These are phyloP conservation scores for Magnolia sinica DNA, from an alignment of 164 flowering plant genomes.

Conservation along the genomic window DNA sequence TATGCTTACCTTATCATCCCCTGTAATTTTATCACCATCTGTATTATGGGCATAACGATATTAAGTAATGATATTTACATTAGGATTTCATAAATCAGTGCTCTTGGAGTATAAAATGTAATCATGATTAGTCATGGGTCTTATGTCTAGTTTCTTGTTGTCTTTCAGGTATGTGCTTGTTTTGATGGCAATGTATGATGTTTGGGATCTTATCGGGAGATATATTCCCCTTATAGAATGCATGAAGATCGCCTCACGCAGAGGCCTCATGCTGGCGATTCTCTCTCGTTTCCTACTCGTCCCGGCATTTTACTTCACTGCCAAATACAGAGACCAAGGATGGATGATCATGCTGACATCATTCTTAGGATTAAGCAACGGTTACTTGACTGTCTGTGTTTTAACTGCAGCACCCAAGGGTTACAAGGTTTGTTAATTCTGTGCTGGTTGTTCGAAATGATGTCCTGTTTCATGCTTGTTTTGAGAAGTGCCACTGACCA, in stretches of 20 bases:
- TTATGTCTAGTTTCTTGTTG: neutral
- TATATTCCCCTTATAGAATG: slow-evolving; percentile 51
- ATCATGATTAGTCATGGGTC: neutral
- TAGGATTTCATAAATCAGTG: neutral
- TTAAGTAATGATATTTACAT: neutral
- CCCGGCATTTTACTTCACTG: slow-evolving; percentile 61
- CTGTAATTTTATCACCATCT: too few species aligned
- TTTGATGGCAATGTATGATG: slow-evolving; percentile 68
- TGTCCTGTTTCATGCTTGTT: too few species aligned
- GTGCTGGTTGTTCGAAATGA: neutral
- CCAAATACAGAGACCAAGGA: slow-evolving; percentile 60
- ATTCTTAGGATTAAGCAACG: slow-evolving; percentile 54
- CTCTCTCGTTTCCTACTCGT: slow-evolving; percentile 49
- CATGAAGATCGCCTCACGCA: slow-evolving; percentile 51
- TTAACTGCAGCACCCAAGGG: slow-evolving; percentile 60
- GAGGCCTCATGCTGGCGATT: slow-evolving; percentile 33
- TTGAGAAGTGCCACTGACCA: too few species aligned
- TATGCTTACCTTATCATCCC: too few species aligned
- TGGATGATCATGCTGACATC: slow-evolving; percentile 62
- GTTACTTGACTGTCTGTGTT: slow-evolving; percentile 60
- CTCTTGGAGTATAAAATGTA: neutral
- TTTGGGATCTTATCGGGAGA: slow-evolving; percentile 67
- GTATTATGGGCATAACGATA: too few species aligned
- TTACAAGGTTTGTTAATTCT: slow-evolving; percentile 41
- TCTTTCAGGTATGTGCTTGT: slow-evolving; percentile 69